phyloP scores from a whole-genome alignment of 2,329 filamentous ascomycete genomes.

The Penicillium paneum region DNA sequence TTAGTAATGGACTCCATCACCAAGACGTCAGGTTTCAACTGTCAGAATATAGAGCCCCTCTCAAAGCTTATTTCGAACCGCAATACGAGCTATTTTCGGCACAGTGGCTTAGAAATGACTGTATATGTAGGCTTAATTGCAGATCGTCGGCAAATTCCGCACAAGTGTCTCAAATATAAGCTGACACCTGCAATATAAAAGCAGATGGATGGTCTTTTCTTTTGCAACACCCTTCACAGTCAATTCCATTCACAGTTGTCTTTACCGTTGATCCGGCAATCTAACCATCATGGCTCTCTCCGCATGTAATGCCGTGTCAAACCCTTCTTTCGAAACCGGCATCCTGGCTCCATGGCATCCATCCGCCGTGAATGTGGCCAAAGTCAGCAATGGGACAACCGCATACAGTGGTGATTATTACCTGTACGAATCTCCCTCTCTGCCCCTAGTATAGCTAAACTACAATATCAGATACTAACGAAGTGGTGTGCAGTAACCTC shows the following conservation, averaged over 20 bases:
- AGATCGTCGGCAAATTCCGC: not conserved
- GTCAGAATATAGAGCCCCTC: not conserved
- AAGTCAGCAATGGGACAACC: constrained; percentile 15
- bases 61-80: not conserved
- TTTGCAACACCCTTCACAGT: too few relatives aligned
- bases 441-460: not conserved
- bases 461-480: not conserved
- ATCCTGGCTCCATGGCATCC: constrained; percentile 19
- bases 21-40: not conserved
- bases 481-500: constrained; percentile 9
- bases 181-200: not conserved
- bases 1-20: not conserved
- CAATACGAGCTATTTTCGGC: not conserved
- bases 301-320: constrained; percentile 20
- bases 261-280: not conserved
- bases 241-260: not conserved
- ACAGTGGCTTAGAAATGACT: not conserved
- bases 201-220: not conserved
- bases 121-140: not conserved
- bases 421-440: constrained; percentile 12
- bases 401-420: constrained; percentile 21
- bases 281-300: constrained; percentile 14
- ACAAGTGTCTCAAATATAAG: not conserved
- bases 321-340: constrained; percentile 25
- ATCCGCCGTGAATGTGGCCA: constrained; percentile 19